Evolutionary conservation across 2,329 filamentous ascomycete genomes (phyloP), one percentile per base, ranked within the genome.

Genomic region (Neofusicoccum umdonicola): DNA sequence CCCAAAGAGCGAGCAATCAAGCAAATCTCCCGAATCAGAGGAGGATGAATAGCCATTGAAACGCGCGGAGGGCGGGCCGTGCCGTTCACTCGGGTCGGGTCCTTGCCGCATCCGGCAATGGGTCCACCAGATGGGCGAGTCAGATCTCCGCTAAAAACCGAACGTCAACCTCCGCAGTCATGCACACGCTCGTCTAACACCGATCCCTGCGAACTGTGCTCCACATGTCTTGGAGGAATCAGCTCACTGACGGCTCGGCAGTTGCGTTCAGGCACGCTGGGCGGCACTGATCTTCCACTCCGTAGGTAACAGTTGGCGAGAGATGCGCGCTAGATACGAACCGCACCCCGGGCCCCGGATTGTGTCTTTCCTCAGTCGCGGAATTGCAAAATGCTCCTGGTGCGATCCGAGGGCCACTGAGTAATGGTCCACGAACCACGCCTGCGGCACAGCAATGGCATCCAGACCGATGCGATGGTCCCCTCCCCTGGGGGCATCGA

Each of bases 1-100:
- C 27, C 54, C 22, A 34, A 31, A 58, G 31, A 8, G 54, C 19
- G 22, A 44, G 27, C 15, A 11, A 44, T 3, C 39, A 17, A n/a
- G 13, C 13, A 13, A 31, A n/a, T 7, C 19, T 15, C 15, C 8
- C 39, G 22, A 44, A 34, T 57, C 39, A 57, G 7, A 31, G 22
- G 2, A 7, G 13, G 8, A 9, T 12, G 27, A n/a, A 47, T 19
- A 22, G n/a, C 12, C 9, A 3, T 45, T 60, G 17, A 60, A 45
- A 34, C 42, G 56, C 56, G 56, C 56, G 56, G 56, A 47, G n/a
- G 27, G 56, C 56, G 56, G 56, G n/a, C 56, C 56, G 56, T 45
- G 5, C 56, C 41, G 42, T 11, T 37, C 5, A 13, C n/a, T 60
- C 56, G 56, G 56, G 42, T 60, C 31, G 9, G 2, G 11, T 1